phyloP scores from a whole-genome alignment of 2,329 filamentous ascomycete genomes.

The Tolypocladium paradoxum region DNA sequence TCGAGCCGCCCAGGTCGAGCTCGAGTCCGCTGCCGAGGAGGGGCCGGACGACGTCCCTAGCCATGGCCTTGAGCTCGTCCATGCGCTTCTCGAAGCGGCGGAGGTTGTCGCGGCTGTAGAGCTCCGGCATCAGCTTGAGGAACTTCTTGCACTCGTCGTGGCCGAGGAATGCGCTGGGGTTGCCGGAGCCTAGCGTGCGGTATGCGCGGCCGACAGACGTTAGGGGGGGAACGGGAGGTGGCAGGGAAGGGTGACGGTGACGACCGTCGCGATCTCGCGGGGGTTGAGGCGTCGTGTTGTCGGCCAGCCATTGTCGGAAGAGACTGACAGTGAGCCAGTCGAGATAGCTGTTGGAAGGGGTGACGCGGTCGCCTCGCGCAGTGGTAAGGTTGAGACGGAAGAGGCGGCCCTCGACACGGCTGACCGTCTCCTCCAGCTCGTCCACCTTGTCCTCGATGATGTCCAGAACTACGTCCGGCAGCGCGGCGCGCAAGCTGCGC shows the following conservation, averaged over 20 bases:
- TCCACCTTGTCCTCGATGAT: conserved; percentile 93
- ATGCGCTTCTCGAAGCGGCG: conserved; percentile 76
- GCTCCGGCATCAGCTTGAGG: conserved; percentile 68
- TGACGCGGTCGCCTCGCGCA: conserved; percentile 70
- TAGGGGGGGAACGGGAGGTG: conserved; percentile 33
- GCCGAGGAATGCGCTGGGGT: conserved; percentile 52
- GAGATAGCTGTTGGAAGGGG: conserved; percentile 66
- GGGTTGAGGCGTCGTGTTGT: conserved; percentile 68
- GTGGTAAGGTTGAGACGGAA: conserved; percentile 75
- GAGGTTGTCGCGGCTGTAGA: conserved; percentile 81
- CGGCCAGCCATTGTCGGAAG: conserved; percentile 87
- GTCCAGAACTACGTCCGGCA: conserved; percentile 70
- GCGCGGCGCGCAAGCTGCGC: conserved; percentile 60
- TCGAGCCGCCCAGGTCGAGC: conserved; percentile 50
- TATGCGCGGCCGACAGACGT: conserved; percentile 63
- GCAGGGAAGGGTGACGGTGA: conserved; percentile 17
- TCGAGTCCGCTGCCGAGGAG: conserved; percentile 80
- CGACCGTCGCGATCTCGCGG: conserved; percentile 19
- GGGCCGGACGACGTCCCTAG: conserved; percentile 71
- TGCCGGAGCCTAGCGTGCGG: conserved; percentile 58
- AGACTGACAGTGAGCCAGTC: conserved; percentile 83
- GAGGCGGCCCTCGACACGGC: conserved; percentile 67
- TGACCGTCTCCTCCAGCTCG: conserved; percentile 74
- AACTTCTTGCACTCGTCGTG: conserved; percentile 90
- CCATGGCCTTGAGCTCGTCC: conserved; percentile 79